phyloP scores from a whole-genome alignment of 2,329 filamentous ascomycete genomes.

The Capronia coronata region DNA sequence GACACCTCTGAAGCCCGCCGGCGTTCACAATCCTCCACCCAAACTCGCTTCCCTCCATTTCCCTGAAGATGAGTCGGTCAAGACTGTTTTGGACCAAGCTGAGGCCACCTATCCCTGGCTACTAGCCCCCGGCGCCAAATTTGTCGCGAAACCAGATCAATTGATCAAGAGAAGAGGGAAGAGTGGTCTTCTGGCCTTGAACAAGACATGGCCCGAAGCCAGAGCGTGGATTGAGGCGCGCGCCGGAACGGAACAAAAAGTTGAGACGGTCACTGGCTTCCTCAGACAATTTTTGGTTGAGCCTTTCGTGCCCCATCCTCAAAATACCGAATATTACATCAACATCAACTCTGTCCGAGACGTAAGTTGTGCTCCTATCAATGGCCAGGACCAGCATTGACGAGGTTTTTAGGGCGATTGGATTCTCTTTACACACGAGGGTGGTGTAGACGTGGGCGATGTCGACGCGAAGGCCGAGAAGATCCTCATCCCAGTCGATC shows the following conservation, averaged over 20 bases:
- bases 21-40: conserved; percentile 86
- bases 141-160: conserved; percentile 99
- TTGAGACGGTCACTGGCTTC: conserved; percentile 83
- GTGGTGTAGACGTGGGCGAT: conserved; percentile 98
- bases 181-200: conserved; percentile 90
- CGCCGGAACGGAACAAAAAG: conserved; percentile 84
- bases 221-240: conserved; percentile 89
- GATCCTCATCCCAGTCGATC: conserved; percentile 92
- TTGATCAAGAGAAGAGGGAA: conserved; percentile 99
- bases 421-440: conserved; percentile 99
- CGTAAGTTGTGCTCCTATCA: conserved; percentile 57
- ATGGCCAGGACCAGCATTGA: conserved; percentile 12
- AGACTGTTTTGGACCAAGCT: conserved; percentile 84
- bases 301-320: conserved; percentile 93
- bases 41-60: conserved; percentile 91
- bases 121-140: conserved; percentile 72
- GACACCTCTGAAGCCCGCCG: conserved; percentile 74
- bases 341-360: conserved; percentile 99
- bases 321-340: conserved; percentile 98
- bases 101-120: conserved; percentile 97
- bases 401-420: conserved; percentile 70
- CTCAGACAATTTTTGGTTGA: conserved; percentile 96
- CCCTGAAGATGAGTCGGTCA: conserved; percentile 75
- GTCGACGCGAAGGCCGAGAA: conserved; percentile 99
- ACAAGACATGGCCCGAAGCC: conserved; percentile 94